Conservation (phyloP, 1,284 basidiomycete species). For the Microbotryomycetes sp. region DNA sequence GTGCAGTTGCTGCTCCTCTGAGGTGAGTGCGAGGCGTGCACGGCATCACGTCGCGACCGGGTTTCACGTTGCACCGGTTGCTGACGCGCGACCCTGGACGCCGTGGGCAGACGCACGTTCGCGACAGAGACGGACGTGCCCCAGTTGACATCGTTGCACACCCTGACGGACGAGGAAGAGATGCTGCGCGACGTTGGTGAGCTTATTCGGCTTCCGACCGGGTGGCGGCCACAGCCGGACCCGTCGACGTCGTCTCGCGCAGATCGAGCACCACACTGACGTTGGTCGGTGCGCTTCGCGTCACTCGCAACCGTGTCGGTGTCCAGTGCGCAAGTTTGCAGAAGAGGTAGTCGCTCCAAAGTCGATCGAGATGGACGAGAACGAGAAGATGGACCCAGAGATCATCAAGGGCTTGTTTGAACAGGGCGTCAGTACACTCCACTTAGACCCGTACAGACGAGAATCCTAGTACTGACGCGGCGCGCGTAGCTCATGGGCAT, state of each 20-base stretch:
- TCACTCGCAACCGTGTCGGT: background rate
- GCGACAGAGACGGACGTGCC: background rate
- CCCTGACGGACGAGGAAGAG: slow-evolving; percentile 82
- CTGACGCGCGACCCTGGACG: background rate
- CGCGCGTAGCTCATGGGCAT: slow-evolving; percentile 99
- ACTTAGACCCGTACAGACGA: background rate
- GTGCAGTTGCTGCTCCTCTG: background rate
- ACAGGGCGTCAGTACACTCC: slow-evolving; percentile 64
- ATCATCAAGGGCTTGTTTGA: slow-evolving; percentile 89
- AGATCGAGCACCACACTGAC: background rate
- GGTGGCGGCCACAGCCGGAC: background rate
- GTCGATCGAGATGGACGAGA: slow-evolving; percentile 96
- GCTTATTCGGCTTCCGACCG: slow-evolving; percentile 14
- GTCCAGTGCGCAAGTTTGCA: slow-evolving; percentile 76
- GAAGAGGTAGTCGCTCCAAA: slow-evolving; percentile 80
- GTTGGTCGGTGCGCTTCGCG: background rate
- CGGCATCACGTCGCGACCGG: background rate
- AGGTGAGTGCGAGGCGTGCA: background rate
- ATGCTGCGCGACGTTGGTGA: slow-evolving; percentile 81
- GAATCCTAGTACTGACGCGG: too few species aligned
- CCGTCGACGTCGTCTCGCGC: background rate
- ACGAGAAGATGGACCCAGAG: slow-evolving; percentile 84
- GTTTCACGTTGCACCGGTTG: background rate
- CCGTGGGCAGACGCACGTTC: background rate
- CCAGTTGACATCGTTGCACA: slow-evolving; percentile 48